Conservation (phyloP, 306 rosid species). For the Lathyrus sativus region DNA sequence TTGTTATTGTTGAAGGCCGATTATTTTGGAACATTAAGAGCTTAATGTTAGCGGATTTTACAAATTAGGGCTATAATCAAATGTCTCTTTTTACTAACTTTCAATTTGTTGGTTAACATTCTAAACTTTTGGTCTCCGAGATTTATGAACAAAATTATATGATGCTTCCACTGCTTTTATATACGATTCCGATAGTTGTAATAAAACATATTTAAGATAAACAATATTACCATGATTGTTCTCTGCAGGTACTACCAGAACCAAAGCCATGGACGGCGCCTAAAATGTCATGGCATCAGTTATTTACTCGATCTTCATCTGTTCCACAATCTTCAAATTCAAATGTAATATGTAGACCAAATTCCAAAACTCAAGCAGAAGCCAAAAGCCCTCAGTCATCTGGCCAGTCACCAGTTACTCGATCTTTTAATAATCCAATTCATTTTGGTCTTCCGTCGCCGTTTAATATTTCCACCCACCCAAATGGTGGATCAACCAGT, state of each 20-base stretch:
- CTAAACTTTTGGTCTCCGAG: conserved; percentile 2
- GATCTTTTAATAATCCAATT: conserved; percentile 79
- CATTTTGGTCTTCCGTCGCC: conserved; percentile 92
- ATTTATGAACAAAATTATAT: conserved; percentile 9
- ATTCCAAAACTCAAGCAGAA: conserved; percentile 67
- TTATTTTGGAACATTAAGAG: conserved; percentile 12
- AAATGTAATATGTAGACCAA: conserved; percentile 88
- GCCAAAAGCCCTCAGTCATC: conserved; percentile 56
- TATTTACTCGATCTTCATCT: conserved; percentile 79
- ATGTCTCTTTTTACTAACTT: conserved; percentile 16
- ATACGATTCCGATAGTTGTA: neutral
- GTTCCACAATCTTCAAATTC: conserved; percentile 61
- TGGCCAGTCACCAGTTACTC: conserved; percentile 60
- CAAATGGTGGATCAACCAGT: conserved; percentile 52
- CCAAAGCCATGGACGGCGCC: conserved; percentile 67
- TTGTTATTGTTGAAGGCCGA: conserved; percentile 17
- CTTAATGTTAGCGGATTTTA: neutral
- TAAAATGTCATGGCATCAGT: conserved; percentile 93
- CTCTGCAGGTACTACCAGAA: conserved; percentile 75
- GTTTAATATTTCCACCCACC: conserved; percentile 61
- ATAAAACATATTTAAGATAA: conserved; percentile 32
- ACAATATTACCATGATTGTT: conserved; percentile 39
- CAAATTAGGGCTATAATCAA: conserved; percentile 7
- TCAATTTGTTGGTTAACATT: conserved; percentile 2
- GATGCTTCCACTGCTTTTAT: conserved; percentile 25